A percentile compares a stretch with the other conserved stretches of the same genome.
phyloP scores from a whole-genome alignment of 805 yeast species.

The Metschnikowia aberdeeniae region DNA sequence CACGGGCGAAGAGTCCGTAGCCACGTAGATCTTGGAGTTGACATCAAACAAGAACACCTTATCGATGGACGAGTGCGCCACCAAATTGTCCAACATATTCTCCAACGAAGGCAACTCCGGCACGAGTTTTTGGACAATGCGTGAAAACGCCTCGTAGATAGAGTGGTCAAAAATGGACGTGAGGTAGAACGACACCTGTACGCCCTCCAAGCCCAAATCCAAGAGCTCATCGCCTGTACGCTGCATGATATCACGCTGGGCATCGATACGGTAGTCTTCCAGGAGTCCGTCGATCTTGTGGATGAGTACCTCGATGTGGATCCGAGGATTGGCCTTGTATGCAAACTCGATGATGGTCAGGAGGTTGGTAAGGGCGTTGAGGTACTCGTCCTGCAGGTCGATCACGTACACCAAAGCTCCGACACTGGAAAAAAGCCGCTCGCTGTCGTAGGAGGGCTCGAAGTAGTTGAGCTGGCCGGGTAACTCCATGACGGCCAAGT shows the following conservation, averaged over 20 bases:
- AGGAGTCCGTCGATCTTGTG: conserved; percentile 94
- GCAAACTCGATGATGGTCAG: conserved; percentile 88
- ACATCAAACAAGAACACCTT: conserved; percentile 91
- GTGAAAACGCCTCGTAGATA: conserved; percentile 89
- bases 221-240: conserved; percentile 88
- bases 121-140: conserved; percentile 87
- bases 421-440: conserved; percentile 68
- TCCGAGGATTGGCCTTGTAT: conserved; percentile 72
- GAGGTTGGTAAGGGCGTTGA: conserved; percentile 84
- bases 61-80: conserved; percentile 85
- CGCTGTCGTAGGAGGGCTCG: conserved; percentile 80
- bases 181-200: conserved; percentile 83
- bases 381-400: conserved; percentile 92
- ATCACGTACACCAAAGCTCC: conserved; percentile 93
- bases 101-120: conserved; percentile 87
- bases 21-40: conserved; percentile 88
- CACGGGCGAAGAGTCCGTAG: conserved; percentile 94
- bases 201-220: conserved; percentile 87
- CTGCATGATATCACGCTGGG: conserved; percentile 95
- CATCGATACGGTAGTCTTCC: conserved; percentile 91
- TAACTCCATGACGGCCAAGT: conserved; percentile 84
- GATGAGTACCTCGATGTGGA: conserved; percentile 87
- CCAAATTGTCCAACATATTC: conserved; percentile 80
- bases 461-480: conserved; percentile 92
- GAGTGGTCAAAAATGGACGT: conserved; percentile 96